phyloP scores from a whole-genome alignment of 768 basidiomycete species.

The Russula vinacea region DNA sequence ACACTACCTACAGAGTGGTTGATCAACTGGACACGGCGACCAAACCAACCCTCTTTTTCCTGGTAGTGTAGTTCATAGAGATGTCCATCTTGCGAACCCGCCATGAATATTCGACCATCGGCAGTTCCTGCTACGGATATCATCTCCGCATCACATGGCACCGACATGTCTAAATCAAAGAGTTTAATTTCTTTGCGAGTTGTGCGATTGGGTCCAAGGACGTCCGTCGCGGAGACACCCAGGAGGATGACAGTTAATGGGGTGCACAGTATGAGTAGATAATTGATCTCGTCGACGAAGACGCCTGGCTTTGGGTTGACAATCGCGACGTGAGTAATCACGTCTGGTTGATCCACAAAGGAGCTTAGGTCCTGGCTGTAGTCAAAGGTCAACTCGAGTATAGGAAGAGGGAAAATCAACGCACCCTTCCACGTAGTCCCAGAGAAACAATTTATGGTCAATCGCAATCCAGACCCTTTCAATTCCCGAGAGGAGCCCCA shows the following conservation, averaged over 20 bases:
- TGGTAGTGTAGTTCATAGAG: conserved; percentile 93
- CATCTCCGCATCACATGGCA: conserved; percentile 83
- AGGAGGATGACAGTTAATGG: conserved; percentile 79
- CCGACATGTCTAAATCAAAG: conserved; percentile 83
- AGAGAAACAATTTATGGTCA: conserved; percentile 89
- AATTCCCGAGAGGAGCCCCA: conserved; percentile 91
- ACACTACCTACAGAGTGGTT: conserved; percentile 83
- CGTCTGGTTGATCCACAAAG: conserved; percentile 87
- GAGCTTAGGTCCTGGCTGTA: conserved; percentile 83
- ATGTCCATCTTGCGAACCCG: conserved; percentile 77
- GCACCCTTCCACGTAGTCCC: conserved; percentile 95
- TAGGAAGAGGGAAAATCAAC: conserved; percentile 32
- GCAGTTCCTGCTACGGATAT: conserved; percentile 71
- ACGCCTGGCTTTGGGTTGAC: conserved; percentile 82
- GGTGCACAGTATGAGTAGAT: conserved; percentile 86
- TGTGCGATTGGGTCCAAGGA: conserved; percentile 40
- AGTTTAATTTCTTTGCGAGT: conserved; percentile 74
- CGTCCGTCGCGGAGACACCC: conserved; percentile 61
- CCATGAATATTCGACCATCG: conserved; percentile 90
- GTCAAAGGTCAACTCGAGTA: conserved; percentile 16
- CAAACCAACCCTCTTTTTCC: conserved; percentile 89
- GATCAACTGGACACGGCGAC: conserved; percentile 75
- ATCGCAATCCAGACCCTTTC: conserved; percentile 95
- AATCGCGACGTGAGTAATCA: conserved; percentile 84
- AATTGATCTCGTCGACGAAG: conserved; percentile 90